Conservation (phyloP, 2,329 filamentous ascomycete genomes). For the Dactylellina haptotyla region DNA sequence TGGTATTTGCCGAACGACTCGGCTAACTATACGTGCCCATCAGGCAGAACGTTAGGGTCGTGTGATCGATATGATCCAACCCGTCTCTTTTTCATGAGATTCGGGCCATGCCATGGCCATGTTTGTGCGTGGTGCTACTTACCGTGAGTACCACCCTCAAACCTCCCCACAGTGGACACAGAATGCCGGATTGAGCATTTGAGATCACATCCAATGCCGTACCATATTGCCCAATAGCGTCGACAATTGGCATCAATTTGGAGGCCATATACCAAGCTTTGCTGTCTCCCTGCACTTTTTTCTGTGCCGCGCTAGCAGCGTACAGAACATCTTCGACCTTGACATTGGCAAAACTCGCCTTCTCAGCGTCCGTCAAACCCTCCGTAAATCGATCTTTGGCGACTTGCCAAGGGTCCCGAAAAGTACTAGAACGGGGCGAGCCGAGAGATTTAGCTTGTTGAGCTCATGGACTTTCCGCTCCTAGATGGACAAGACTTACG, state of each 20-base stretch:
- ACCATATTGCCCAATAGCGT: constrained; percentile 57
- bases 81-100: too few relatives aligned
- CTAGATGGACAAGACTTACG: not conserved
- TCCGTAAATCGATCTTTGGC: constrained; percentile 56
- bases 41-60: too few relatives aligned
- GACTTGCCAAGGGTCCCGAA: constrained; percentile 55
- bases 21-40: constrained; percentile 56
- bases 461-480: not conserved
- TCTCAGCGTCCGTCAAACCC: constrained; percentile 56
- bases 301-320: constrained; percentile 56
- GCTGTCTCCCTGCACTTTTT: constrained; percentile 52
- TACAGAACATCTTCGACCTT: constrained; percentile 56
- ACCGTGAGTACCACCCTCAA: constrained; percentile 57
- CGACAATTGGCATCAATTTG: constrained; percentile 56
- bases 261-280: constrained; percentile 51
- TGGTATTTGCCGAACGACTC: constrained; percentile 56
- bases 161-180: constrained; percentile 57
- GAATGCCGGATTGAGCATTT: constrained; percentile 55
- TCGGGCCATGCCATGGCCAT: too few relatives aligned
- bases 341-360: constrained; percentile 53
- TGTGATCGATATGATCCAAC: too few relatives aligned
- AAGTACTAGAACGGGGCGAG: not conserved
- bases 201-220: constrained; percentile 57
- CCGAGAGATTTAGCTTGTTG: not conserved
- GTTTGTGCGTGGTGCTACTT: not conserved